Evolutionary conservation across 139 green algal species (phyloP).

Genomic region (Diplosphaera chodatii): DNA sequence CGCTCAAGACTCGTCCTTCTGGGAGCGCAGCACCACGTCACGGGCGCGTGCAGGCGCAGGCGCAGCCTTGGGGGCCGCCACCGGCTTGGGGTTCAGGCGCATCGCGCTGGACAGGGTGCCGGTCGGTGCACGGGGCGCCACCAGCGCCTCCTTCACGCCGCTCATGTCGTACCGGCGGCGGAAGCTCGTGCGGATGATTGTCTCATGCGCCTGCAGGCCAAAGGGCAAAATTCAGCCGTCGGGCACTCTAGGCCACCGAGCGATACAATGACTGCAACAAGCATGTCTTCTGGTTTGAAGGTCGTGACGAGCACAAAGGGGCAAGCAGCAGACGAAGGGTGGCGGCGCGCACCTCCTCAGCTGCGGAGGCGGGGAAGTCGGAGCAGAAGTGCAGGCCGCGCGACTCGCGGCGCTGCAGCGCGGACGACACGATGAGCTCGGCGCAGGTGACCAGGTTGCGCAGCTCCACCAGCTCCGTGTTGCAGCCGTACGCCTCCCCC

Average conservation of each 20-base stretch:
- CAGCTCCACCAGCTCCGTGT: constrained; percentile 74
- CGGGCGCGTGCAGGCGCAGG: neutral
- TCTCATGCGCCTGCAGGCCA: constrained; percentile 2
- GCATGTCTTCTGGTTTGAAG: neutral
- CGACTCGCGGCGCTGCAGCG: constrained; percentile 76
- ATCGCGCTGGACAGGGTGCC: neutral
- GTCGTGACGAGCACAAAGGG: too few relatives aligned
- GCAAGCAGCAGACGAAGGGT: neutral
- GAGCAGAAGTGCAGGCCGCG: constrained; percentile 75
- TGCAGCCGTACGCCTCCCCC: constrained; percentile 45
- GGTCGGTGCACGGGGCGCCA: neutral
- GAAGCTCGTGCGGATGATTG: constrained; percentile 7
- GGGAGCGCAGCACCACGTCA: constrained; percentile 1
- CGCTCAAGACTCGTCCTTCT: constrained; percentile 3
- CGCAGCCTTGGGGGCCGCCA: too few relatives aligned
- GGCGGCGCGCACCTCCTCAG: constrained; percentile 9
- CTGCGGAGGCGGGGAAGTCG: constrained; percentile 55
- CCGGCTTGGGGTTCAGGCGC: neutral
- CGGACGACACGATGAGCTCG: constrained; percentile 73
- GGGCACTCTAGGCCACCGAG: too few relatives aligned
- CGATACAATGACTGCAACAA: too few relatives aligned
- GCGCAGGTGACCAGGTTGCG: constrained; percentile 73
- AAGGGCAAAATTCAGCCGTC: too few relatives aligned
- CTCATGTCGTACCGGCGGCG: constrained; percentile 5
- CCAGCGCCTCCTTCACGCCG: neutral